These are phyloP conservation scores for Kurtzmaniella cleridarum DNA, from an alignment of 805 yeast species.

Conservation along the genomic window DNA sequence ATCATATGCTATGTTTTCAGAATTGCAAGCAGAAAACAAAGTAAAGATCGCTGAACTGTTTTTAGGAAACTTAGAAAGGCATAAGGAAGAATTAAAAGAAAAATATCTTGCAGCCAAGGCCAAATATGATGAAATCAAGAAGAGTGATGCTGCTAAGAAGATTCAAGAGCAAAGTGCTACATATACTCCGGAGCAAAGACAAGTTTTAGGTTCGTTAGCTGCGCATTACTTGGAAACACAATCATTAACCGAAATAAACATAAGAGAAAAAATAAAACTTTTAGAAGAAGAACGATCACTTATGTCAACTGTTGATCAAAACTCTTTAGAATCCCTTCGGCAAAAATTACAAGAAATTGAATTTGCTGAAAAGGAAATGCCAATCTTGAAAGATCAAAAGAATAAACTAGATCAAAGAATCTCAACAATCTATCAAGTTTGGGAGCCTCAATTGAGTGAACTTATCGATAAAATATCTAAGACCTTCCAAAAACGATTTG, in stretches of 20 bases:
- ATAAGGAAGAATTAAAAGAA: slow-evolving; percentile 19
- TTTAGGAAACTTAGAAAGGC: slow-evolving; percentile 19
- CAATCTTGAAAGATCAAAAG: slow-evolving; percentile 23
- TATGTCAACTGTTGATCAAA: slow-evolving; percentile 31
- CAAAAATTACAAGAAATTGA: slow-evolving; percentile 28
- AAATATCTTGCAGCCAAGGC: slow-evolving; percentile 29
- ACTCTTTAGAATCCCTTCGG: slow-evolving; percentile 36
- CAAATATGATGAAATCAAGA: slow-evolving; percentile 34
- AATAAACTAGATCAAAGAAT: slow-evolving; percentile 31
- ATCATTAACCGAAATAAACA: slow-evolving; percentile 31
- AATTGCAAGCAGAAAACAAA: slow-evolving; percentile 16
- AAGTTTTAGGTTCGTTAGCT: slow-evolving; percentile 35
- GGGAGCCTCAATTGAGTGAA: slow-evolving; percentile 60
- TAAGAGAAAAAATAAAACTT: slow-evolving; percentile 36
- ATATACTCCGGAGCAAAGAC: slow-evolving; percentile 37
- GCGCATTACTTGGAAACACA: slow-evolving; percentile 25
- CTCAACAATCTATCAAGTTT: slow-evolving; percentile 30
- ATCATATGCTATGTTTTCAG: slow-evolving; percentile 10
- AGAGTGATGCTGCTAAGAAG: slow-evolving; percentile 33
- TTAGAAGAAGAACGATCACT: slow-evolving; percentile 43
- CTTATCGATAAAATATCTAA: slow-evolving; percentile 53
- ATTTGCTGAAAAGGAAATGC: slow-evolving; percentile 32
- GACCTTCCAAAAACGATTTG: slow-evolving; percentile 63
- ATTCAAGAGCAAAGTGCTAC: slow-evolving; percentile 28
- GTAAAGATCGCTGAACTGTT: slow-evolving; percentile 18